phyloP scores from a whole-genome alignment of 768 basidiomycete genomes.

The Sporobolomyces pararoseus region DNA sequence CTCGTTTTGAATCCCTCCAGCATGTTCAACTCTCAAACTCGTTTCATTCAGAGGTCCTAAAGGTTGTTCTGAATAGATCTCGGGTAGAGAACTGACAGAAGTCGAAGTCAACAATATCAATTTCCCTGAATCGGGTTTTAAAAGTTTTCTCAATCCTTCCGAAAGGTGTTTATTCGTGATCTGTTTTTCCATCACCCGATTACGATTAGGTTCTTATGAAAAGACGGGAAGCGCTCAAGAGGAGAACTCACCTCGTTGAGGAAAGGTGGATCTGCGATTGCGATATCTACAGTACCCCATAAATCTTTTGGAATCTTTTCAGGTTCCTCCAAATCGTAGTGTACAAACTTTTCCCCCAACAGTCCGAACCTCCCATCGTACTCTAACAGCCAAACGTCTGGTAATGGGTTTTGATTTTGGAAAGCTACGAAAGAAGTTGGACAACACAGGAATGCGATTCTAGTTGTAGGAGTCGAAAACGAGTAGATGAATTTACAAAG shows the following conservation, averaged over 20 bases:
- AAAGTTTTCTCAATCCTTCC: conserved; percentile 33
- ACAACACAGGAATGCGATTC: conserved; percentile 45
- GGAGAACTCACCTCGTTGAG: conserved; percentile 42
- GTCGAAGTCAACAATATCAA: conserved; percentile 44
- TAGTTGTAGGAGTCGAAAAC: conserved; percentile 12
- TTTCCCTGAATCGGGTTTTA: conserved; percentile 34
- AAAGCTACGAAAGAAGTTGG: conserved; percentile 45
- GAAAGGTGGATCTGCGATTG: conserved; percentile 44
- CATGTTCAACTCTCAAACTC: conserved; percentile 28
- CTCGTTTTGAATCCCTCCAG: conserved; percentile 38
- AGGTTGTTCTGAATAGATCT: conserved; percentile 31
- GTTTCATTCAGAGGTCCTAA: conserved; percentile 29
- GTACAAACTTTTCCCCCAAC: conserved; percentile 38
- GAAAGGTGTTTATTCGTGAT: conserved; percentile 42
- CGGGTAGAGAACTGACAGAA: conserved; percentile 30
- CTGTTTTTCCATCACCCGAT: conserved; percentile 9
- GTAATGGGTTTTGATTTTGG: conserved; percentile 39
- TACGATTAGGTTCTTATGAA: too few relatives aligned
- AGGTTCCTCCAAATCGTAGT: conserved; percentile 45
- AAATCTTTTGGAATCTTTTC: conserved; percentile 28
- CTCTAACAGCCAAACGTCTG: conserved; percentile 40
- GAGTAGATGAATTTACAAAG: conserved; percentile 40
- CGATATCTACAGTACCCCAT: conserved; percentile 39
- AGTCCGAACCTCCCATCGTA: conserved; percentile 44
- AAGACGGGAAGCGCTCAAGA: too few relatives aligned